Evolutionary conservation across 192 early-diverging fungal genomes (phyloP), one percentile per base, ranked within the genome.

Genomic region (Umbelopsis ramanniana): DNA sequence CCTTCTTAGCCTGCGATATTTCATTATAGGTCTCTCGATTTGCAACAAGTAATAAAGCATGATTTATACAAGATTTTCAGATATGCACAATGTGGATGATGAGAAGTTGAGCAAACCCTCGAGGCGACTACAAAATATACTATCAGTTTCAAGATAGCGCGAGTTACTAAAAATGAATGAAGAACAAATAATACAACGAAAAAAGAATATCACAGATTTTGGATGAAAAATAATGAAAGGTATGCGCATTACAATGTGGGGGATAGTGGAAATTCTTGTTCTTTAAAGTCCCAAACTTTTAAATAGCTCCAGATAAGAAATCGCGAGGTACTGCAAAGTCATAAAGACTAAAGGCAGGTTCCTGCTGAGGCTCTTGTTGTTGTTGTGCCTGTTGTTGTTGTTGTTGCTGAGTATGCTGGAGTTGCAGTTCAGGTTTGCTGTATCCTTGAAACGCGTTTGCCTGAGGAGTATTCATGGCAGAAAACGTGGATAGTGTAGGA

Each of bases 221-320:
- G 29, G 29, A 29, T 43, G 40, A 40, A 40, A 40, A 40, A 40
- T 40, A 40, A 40, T 40, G 3, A 12, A 43, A 43, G 40, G 29
- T 29, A 43, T 43, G 40, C 40, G 40, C 40, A 43, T 43, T 43
- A 43, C 40, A 43, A 43, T 43, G 11, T 43, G 40, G 48, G 17
- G 6, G 48, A 5, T 4, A 0, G 6, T 50, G 48, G 48, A 50
- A 43, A 43, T 43, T 43, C 40, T 50, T 50, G n/a, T 50, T n/a
- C 15, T 15, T n/a, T 1, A 50, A 1, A 0, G 19, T 5, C 48
- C 5, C 1, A 50, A n/a, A 50, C 5, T n/a, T 50, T 37, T 37
- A 63, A 14, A 63, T 63, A 63, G 57, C 57, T 63, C 57, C 57
- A 17, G 57, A 63, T 35, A 63, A 35, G 17, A 63, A 63, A 37